Conservation (phyloP, 192 early-diverging fungal genomes). For the Endogone sp. region DNA sequence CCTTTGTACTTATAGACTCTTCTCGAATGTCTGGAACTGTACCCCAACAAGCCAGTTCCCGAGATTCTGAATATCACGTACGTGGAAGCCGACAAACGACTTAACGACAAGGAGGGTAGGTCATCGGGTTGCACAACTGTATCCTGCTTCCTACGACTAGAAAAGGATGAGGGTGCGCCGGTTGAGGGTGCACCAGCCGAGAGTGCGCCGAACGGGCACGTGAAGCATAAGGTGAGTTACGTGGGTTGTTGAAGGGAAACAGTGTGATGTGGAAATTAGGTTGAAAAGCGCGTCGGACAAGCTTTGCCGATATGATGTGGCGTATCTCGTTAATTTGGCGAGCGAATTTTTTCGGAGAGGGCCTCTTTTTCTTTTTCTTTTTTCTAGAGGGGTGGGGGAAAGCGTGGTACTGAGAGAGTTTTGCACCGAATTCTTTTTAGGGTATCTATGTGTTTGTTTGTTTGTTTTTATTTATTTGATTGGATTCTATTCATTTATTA, state of each 20-base stretch:
- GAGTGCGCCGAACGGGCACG: background rate
- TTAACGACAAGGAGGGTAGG: constrained; percentile 73
- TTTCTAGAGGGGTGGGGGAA: no score
- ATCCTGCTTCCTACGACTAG: constrained; percentile 66
- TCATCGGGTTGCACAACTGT: constrained; percentile 92
- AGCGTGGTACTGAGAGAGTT: background rate
- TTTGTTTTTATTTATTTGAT: background rate
- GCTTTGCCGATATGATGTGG: no score
- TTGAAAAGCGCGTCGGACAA: no score
- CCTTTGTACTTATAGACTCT: constrained; percentile 53
- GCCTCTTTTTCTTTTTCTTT: no score
- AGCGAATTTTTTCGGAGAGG: no score
- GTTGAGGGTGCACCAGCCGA: background rate
- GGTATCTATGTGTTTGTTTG: background rate
- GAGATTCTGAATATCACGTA: constrained; percentile 83
- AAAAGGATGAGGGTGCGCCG: constrained; percentile 14
- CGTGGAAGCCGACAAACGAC: constrained; percentile 73
- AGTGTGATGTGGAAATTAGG: background rate
- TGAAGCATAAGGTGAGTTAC: background rate
- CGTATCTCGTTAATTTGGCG: background rate
- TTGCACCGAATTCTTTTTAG: background rate
- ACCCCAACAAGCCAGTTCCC: constrained; percentile 58
- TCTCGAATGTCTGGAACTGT: constrained; percentile 49
- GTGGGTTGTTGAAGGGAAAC: background rate
- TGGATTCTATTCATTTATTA: no score